Base-by-base conservation (phyloP, 2,329 filamentous ascomycete species). In the Sporothrix sp. region DNA sequence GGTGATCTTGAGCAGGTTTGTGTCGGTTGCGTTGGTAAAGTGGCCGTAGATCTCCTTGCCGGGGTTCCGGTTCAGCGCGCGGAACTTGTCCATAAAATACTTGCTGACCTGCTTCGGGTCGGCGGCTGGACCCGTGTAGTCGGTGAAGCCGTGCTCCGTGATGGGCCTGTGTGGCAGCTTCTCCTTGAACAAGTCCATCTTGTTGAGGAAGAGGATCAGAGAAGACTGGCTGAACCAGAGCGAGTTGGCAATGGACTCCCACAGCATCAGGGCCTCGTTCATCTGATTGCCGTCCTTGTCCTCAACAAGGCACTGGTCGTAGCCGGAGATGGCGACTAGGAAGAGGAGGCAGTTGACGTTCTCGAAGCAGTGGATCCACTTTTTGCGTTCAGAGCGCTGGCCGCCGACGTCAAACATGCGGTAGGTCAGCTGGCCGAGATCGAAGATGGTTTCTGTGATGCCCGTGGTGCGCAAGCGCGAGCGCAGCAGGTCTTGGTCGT, bases 351-450 rank as follows among this genome's bases (percentile, higher is more conserved):
- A 90, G 62, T 93, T 89, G 56, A 95, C 89, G 57, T 93, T 93
- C 66, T 95, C 89, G 64, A 95, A 95, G 64, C 89, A 93, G 66
- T 95, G 89, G 56, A 95, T 95, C 89, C 89, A 95, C 73, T 95
- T 95, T 77, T 95, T 95, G 56, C 89, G 84, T 68, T 95, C 89
- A 25, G 89, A 95, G 60, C 89, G 77, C 65, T 95, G 89, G 52
- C 89, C 89, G 65, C 89, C 89, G 42, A 95, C 89, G 62, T 95
- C 89, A 67, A 95, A 95, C 89, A 97, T 96, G 61, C 89, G 85
- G 70, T 96, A 96, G 57, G 89, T 95, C 60, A 96, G 78, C 62
- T 91, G 84, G 54, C 89, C 89, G 13, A 95, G 77, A 65, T 95
- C 88, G 66, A 97, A 97, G 56, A 91, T 79, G 2, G 90, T 95